phyloP scores from a whole-genome alignment of 306 rosid genomes.

The Cotoneaster glaucophyllus region DNA sequence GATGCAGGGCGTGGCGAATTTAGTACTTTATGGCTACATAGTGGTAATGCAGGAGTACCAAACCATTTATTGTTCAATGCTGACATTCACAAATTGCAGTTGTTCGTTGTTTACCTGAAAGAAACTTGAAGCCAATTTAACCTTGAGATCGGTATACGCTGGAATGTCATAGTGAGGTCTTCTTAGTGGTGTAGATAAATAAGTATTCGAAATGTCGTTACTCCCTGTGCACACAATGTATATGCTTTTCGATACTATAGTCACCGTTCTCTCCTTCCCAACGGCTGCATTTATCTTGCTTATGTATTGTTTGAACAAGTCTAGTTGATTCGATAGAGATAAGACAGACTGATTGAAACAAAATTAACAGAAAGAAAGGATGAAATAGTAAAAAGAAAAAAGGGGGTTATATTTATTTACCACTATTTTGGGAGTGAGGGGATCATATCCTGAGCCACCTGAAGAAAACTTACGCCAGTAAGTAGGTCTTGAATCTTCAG shows the following conservation, averaged over 20 bases:
- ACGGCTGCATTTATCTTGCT: slow-evolving; percentile 33
- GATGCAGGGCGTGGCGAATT: too few relatives aligned
- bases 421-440: slow-evolving; percentile 45
- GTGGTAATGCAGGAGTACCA: too few relatives aligned
- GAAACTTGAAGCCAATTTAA: slow-evolving; percentile 40
- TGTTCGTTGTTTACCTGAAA: slow-evolving; percentile 26
- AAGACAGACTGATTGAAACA: slow-evolving; percentile 36
- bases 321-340: slow-evolving; percentile 48
- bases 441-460: slow-evolving; percentile 65
- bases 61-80: background rate
- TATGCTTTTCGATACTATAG: slow-evolving; percentile 35
- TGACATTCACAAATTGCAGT: background rate
- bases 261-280: slow-evolving; percentile 29
- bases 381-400: background rate
- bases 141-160: slow-evolving; percentile 55
- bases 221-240: slow-evolving; percentile 47
- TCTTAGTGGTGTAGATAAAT: slow-evolving; percentile 31
- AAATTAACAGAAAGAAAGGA: background rate
- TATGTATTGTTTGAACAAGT: slow-evolving; percentile 47
- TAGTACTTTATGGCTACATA: too few relatives aligned
- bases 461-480: slow-evolving; percentile 71
- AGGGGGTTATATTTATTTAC: slow-evolving; percentile 33
- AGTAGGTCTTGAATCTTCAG: slow-evolving; percentile 48
- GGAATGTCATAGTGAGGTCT: slow-evolving; percentile 29
- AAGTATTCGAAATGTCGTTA: slow-evolving; percentile 61